A percentile compares a stretch with the other conserved stretches of the same genome.
phyloP scores from a whole-genome alignment of 2,329 filamentous ascomycete genomes.

The Arthrobotrys megalospora region DNA sequence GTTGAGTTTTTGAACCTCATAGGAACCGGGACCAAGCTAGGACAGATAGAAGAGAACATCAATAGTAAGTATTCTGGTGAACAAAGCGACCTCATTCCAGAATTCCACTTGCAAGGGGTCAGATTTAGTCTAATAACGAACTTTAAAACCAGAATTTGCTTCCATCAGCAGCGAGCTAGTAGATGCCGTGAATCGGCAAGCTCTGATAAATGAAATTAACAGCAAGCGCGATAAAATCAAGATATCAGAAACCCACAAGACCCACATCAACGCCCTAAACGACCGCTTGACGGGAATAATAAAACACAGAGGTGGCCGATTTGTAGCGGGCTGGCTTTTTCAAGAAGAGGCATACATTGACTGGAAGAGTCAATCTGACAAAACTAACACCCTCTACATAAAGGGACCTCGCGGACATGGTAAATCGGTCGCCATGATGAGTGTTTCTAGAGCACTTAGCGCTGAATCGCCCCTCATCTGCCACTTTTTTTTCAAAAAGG shows the following conservation, averaged over 20 bases:
- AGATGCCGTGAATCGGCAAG: conserved; percentile 29
- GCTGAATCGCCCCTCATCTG: conserved; percentile 10
- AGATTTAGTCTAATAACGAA: not conserved
- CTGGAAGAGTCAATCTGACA: conserved; percentile 20
- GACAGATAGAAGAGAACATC: not conserved
- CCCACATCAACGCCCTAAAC: conserved; percentile 25
- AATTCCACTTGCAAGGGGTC: not conserved
- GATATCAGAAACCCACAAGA: conserved; percentile 4
- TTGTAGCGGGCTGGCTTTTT: conserved; percentile 33
- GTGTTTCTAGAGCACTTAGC: conserved; percentile 5
- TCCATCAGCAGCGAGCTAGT: conserved; percentile 28
- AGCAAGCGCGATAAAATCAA: conserved; percentile 9
- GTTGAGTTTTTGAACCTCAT: not conserved
- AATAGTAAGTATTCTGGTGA: not conserved
- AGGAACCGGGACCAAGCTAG: conserved; percentile 1
- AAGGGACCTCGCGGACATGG: conserved; percentile 46
- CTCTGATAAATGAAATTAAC: conserved; percentile 32
- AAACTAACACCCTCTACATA: conserved; percentile 19
- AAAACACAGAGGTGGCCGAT: conserved; percentile 9
- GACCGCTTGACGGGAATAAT: conserved; percentile 30
- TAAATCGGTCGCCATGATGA: conserved; percentile 50
- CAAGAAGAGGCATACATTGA: conserved; percentile 22
- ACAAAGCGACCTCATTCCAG: not conserved
- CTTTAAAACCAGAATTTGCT: conserved; percentile 10
- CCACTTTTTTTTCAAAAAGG: conserved; percentile 57